phyloP scores from a whole-genome alignment of 257 asterid species.

The Paraleonurus japonicus region DNA sequence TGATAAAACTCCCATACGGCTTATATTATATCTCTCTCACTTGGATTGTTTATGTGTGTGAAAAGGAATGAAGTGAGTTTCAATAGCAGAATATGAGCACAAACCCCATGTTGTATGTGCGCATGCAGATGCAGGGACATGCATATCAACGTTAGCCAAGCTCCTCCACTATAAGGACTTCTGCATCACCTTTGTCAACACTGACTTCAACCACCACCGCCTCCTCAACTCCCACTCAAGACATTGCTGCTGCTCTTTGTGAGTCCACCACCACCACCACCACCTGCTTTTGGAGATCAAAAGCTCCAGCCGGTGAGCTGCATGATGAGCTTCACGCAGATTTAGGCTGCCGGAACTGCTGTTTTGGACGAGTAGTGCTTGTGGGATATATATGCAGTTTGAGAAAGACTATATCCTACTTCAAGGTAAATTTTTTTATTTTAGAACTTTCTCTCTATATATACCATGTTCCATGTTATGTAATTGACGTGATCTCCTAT shows the following conservation, averaged over 20 bases:
- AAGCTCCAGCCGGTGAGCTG: constrained; percentile 37
- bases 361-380: constrained; percentile 46
- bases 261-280: constrained; percentile 31
- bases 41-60: too few species aligned
- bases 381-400: constrained; percentile 40
- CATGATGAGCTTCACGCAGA: constrained; percentile 42
- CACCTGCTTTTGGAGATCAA: constrained; percentile 35
- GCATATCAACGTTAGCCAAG: constrained; percentile 38
- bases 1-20: too few species aligned
- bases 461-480: too few species aligned
- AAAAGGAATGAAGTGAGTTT: not conserved
- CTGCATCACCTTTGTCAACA: constrained; percentile 48
- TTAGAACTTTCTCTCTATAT: too few species aligned
- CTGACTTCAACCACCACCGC: constrained; percentile 53
- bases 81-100: not conserved
- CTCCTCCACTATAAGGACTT: constrained; percentile 50
- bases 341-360: constrained; percentile 42
- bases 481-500: too few species aligned
- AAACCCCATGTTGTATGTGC: constrained; percentile 41
- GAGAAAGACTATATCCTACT: constrained; percentile 43
- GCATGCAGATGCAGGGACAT: too few species aligned
- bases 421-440: constrained; percentile 28
- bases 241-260: constrained; percentile 36
- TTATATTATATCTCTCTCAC: too few species aligned
- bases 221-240: constrained; percentile 40